phyloP scores from a whole-genome alignment of 345 rosid species.

The Gossypium mustelinum region DNA sequence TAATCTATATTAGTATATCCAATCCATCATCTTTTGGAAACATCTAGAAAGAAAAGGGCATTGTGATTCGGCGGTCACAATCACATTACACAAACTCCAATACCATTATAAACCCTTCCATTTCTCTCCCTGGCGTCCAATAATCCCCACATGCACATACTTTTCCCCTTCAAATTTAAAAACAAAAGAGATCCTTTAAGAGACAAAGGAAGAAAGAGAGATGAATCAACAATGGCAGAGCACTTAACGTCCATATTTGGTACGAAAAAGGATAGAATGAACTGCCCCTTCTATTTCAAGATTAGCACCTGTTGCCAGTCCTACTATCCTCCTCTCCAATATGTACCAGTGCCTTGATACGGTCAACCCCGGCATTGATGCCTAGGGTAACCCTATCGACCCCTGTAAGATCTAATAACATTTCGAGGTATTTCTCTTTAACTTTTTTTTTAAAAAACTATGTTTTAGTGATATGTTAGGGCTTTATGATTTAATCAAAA shows the following conservation, averaged over 20 bases:
- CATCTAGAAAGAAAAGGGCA: background rate
- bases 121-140: background rate
- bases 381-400: conserved; percentile 44
- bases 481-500: too few species aligned
- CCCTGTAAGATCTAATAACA: conserved; percentile 58
- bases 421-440: conserved; percentile 39
- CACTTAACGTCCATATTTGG: conserved; percentile 77
- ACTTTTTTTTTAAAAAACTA: background rate
- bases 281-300: conserved; percentile 86
- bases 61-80: background rate
- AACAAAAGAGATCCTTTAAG: background rate
- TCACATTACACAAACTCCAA: background rate
- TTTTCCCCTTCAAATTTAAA: background rate
- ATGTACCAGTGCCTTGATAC: conserved; percentile 75
- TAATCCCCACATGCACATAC: background rate
- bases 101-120: background rate
- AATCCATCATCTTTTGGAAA: background rate
- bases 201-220: background rate
- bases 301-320: conserved; percentile 68
- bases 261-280: conserved; percentile 76
- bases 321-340: conserved; percentile 66
- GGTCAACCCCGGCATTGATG: conserved; percentile 55
- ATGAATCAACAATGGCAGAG: conserved; percentile 41
- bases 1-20: background rate
- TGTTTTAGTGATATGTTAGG: background rate